phyloP scores from a whole-genome alignment of 148 eudicot genomes.

The Polygonum aviculare region DNA sequence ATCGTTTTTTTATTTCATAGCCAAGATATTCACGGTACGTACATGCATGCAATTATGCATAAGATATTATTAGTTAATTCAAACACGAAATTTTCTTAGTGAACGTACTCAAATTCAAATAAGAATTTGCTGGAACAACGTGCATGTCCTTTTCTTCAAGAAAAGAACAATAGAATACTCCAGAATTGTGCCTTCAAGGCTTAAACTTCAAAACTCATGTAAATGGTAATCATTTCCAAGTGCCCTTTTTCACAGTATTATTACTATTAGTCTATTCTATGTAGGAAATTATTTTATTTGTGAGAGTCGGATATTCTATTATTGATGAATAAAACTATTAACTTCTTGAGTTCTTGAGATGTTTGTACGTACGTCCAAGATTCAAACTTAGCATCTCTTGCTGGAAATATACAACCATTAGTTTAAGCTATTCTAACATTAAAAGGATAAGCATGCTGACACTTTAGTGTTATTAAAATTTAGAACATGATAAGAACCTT shows the following conservation, averaged over 20 bases:
- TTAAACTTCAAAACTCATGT: conserved; percentile 1
- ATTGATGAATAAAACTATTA: no score
- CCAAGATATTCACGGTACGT: neutral
- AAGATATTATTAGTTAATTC: neutral
- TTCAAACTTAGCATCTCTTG: neutral
- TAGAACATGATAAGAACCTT: no score
- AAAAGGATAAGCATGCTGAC: no score
- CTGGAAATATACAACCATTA: no score
- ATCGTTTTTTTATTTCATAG: no score
- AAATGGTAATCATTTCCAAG: neutral
- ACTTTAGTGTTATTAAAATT: no score
- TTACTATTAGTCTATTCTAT: neutral
- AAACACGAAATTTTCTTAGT: neutral
- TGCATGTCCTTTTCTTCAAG: neutral
- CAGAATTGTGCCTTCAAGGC: neutral
- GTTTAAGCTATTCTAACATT: no score
- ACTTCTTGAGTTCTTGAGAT: neutral
- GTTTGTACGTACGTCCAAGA: no score
- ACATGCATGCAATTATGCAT: neutral
- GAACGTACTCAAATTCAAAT: neutral
- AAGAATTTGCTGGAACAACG: neutral
- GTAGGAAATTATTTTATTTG: neutral
- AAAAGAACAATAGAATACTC: neutral
- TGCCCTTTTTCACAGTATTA: neutral
- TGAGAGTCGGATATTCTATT: no score